Base-by-base conservation (phyloP, 2,329 filamentous ascomycete genomes). In the Blumeria hordei region DNA sequence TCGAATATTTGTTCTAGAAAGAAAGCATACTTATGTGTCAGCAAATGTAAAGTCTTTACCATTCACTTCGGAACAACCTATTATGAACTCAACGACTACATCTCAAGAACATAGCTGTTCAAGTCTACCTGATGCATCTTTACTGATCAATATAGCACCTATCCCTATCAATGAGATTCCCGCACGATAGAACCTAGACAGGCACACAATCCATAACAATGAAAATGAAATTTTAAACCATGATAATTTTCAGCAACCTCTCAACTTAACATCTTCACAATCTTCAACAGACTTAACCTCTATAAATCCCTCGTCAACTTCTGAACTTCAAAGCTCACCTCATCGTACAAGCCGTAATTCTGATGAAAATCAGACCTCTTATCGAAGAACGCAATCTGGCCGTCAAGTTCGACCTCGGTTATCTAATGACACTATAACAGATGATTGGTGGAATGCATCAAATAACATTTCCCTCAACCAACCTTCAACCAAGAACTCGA, bases 241-340 rank as follows among this genome's bases (percentile, higher is more conserved):
- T 28, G 4, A 28, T 28, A 28, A 4, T 28, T 28, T 28, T 28
- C 21, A 4, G 21, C 21, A 28, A 4, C 21, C 21, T 28, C 21
- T n/a, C n/a, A n/a, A n/a, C n/a, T n/a, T n/a, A n/a, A n/a, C n/a
- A n/a, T n/a, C n/a, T n/a, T n/a, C n/a, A n/a, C n/a, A n/a, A n/a
- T n/a, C n/a, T n/a, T n/a, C n/a, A n/a, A n/a, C n/a, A n/a, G n/a
- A n/a, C n/a, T n/a, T n/a, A n/a, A n/a, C 21, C 21, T 28, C 21
- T 4, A 28, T 28, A 4, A 28, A 28, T 28, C 4, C 21, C 21
- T 28, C 21, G 21, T 28, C 21, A 65, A 88, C 88, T 61, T 88
- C 95, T 14, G 88, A 96, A 68, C 95, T 94, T 68, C 88, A 88
- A 64, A 28, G 21, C 2, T 28, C 4, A 4, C 21, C 21, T 28